Evolutionary conservation across 2,329 filamentous ascomycete genomes (phyloP).

Genomic region (Cladorrhinum sp.): DNA sequence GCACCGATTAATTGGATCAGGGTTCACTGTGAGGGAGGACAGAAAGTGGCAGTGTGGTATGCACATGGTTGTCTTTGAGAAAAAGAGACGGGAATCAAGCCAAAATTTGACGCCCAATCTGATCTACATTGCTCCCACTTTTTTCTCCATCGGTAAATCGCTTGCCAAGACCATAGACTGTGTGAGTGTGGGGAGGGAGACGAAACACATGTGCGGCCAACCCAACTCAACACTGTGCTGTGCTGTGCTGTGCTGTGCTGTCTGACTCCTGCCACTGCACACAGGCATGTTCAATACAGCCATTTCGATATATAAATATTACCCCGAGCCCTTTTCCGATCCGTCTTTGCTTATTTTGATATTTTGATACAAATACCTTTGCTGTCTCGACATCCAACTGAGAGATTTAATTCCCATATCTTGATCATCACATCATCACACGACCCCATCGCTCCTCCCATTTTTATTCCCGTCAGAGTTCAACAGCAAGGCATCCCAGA

Average conservation of each 20-base stretch:
- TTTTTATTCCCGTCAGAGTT: not conserved
- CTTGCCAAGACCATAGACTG: constrained; percentile 12
- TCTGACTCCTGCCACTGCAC: not conserved
- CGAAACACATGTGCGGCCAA: not conserved
- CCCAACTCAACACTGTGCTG: not conserved
- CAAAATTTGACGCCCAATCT: constrained; percentile 13
- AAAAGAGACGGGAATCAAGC: too few relatives aligned
- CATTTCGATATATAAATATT: not conserved
- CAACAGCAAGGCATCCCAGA: not conserved
- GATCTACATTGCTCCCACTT: constrained; percentile 21
- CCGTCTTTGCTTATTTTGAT: not conserved
- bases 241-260: too few relatives aligned
- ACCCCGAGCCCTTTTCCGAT: not conserved
- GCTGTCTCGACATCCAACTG: not conserved
- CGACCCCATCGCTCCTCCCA: not conserved
- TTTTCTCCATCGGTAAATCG: constrained; percentile 12
- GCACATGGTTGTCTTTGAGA: not conserved
- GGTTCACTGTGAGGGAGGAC: too few relatives aligned
- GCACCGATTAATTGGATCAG: too few relatives aligned
- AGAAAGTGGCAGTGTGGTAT: not conserved
- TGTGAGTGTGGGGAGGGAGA: not conserved
- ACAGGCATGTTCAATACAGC: not conserved
- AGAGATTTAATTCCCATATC: not conserved
- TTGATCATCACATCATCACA: not conserved
- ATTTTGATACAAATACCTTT: not conserved